These are phyloP conservation scores for Cryptosporidium parvum DNA, from an alignment of 169 alveolate genomes.

Conservation along the genomic window DNA sequence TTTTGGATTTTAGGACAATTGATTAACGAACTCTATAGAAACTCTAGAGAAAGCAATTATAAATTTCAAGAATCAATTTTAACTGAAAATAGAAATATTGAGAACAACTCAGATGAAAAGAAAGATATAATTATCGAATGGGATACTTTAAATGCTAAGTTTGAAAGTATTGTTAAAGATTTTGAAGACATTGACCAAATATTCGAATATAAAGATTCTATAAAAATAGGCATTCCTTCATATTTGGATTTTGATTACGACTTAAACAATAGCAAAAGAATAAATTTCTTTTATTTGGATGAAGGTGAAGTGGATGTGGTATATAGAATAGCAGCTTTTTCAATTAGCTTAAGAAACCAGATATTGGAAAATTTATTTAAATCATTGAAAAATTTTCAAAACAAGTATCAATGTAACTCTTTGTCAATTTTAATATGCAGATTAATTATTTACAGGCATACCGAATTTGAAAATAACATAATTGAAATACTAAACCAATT, in stretches of 20 bases:
- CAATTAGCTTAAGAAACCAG: slow-evolving; percentile 6
- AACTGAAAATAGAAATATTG: background rate
- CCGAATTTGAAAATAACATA: background rate
- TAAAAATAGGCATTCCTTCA: slow-evolving; percentile 45
- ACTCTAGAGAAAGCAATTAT: slow-evolving; percentile 40
- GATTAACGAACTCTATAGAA: slow-evolving; percentile 16
- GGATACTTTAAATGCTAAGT: background rate
- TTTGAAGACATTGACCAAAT: background rate
- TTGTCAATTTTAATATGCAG: slow-evolving; percentile 49
- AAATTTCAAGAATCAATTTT: background rate
- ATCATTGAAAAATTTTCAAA: slow-evolving; percentile 5
- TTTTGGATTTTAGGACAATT: slow-evolving; percentile 27
- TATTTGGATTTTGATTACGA: slow-evolving; percentile 15
- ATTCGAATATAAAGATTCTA: slow-evolving; percentile 16
- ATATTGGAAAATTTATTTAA: slow-evolving; percentile 18
- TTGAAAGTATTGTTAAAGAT: background rate
- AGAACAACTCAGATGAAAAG: background rate
- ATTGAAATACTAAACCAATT: background rate
- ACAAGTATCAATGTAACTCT: slow-evolving; percentile 18
- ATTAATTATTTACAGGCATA: slow-evolving; percentile 11
- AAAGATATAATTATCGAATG: background rate
- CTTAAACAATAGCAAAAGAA: background rate
- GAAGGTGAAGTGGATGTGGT: slow-evolving; percentile 10
- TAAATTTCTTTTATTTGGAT: slow-evolving; percentile 36
- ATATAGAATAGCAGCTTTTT: slow-evolving; percentile 13